phyloP scores from a whole-genome alignment of 2,329 filamentous ascomycete species.

The Camptophora hylomeconis region DNA sequence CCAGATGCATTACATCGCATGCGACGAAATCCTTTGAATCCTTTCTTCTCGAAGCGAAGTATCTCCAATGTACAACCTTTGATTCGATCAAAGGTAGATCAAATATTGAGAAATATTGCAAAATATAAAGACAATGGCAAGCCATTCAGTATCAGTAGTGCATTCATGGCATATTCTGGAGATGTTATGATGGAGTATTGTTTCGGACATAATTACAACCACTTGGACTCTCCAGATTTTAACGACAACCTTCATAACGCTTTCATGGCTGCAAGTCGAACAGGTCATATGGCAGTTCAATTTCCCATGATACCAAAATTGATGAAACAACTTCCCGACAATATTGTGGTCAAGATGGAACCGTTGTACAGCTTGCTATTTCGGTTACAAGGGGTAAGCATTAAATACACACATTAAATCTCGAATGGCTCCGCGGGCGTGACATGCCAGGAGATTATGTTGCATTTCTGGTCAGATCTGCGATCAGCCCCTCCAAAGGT shows the following conservation, averaged over 20 bases:
- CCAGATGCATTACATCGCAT: conserved; percentile 16
- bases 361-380: conserved; percentile 1
- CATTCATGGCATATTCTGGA: conserved; percentile 27
- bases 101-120: conserved; percentile 15
- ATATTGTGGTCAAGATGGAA: conserved; percentile 1
- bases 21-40: conserved; percentile 11
- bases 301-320: conserved; percentile 4
- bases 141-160: conserved; percentile 17
- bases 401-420: background rate
- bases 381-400: background rate
- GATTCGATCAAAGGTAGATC: conserved; percentile 14
- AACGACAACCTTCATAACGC: conserved; percentile 9
- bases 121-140: conserved; percentile 16
- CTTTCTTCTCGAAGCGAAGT: conserved; percentile 16
- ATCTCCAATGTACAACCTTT: conserved; percentile 11
- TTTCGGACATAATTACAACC: conserved; percentile 12
- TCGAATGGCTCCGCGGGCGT: background rate
- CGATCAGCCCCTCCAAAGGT: too few species aligned
- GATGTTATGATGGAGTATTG: conserved; percentile 34
- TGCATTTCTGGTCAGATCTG: too few species aligned
- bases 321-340: conserved; percentile 1
- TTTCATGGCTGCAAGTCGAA: conserved; percentile 7
- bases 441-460: too few species aligned
- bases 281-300: conserved; percentile 6
- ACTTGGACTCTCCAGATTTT: conserved; percentile 12